These are phyloP conservation scores for Xylaria sp. DNA, from an alignment of 2,329 filamentous ascomycete genomes.

Conservation along the genomic window DNA sequence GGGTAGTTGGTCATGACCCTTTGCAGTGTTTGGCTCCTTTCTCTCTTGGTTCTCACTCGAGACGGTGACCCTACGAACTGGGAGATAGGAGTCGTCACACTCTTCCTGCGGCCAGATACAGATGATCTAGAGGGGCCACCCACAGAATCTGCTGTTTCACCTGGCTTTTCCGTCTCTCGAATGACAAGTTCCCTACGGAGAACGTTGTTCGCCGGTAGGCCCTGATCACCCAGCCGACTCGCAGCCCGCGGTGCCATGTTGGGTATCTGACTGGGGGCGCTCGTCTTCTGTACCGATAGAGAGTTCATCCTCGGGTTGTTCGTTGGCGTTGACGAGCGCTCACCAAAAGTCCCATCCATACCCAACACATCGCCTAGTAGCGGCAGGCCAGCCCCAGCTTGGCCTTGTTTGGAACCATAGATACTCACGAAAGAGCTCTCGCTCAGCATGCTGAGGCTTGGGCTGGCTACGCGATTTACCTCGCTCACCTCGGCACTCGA, in stretches of 20 bases:
- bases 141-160: conserved; percentile 38
- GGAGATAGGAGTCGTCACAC: conserved; percentile 28
- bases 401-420: conserved; percentile 53
- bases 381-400: conserved; percentile 23
- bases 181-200: conserved; percentile 55
- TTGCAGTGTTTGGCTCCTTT: conserved; percentile 55
- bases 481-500: conserved; percentile 45
- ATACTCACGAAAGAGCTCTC: conserved; percentile 71
- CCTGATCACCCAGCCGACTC: conserved; percentile 43
- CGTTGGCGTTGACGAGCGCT: conserved; percentile 32
- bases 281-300: conserved; percentile 31
- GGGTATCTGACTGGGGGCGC: conserved; percentile 33
- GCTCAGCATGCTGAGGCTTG: conserved; percentile 67
- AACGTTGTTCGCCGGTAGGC: conserved; percentile 54
- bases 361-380: conserved; percentile 28
- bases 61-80: conserved; percentile 15
- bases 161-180: conserved; percentile 55
- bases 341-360: conserved; percentile 34
- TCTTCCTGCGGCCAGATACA: conserved; percentile 34
- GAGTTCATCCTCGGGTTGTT: conserved; percentile 23
- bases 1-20: conserved; percentile 56
- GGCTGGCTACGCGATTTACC: conserved; percentile 55
- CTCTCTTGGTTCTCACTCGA: conserved; percentile 46
- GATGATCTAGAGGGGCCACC: conserved; percentile 41
- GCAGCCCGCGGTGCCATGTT: conserved; percentile 43